Evolutionary conservation across 306 rosid species (phyloP).

Genomic region (Glycyrrhiza uralensis): DNA sequence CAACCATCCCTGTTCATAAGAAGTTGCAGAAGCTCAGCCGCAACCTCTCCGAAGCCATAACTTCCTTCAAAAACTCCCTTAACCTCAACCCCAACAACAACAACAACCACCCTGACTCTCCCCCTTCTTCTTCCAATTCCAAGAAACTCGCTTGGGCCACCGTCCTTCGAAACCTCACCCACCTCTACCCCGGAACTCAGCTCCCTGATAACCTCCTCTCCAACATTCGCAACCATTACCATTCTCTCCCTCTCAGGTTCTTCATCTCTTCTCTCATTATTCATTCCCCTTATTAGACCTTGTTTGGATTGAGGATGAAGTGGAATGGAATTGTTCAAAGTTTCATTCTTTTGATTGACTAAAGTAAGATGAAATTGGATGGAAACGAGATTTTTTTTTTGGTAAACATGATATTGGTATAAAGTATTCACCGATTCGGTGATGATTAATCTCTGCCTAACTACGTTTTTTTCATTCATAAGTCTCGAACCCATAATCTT

Average conservation of each 20-base stretch:
- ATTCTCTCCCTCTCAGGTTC: slow-evolving; percentile 91
- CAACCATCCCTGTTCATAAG: slow-evolving; percentile 63
- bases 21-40: slow-evolving; percentile 73
- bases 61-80: slow-evolving; percentile 69
- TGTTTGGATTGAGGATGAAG: not conserved
- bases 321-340: not conserved
- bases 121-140: slow-evolving; percentile 21
- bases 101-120: slow-evolving; percentile 20
- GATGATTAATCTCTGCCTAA: too few species aligned
- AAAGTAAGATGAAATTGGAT: not conserved
- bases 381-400: too few species aligned
- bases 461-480: too few species aligned
- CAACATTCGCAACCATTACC: slow-evolving; percentile 79
- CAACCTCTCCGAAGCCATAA: slow-evolving; percentile 73
- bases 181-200: slow-evolving; percentile 86
- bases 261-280: not conserved
- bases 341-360: not conserved
- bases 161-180: slow-evolving; percentile 76
- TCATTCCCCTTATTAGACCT: not conserved
- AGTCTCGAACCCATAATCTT: too few species aligned
- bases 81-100: slow-evolving; percentile 34
- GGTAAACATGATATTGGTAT: too few species aligned
- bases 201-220: slow-evolving; percentile 88
- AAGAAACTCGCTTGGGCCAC: slow-evolving; percentile 71
- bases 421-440: too few species aligned